A percentile compares a stretch with the other conserved stretches of the same genome.
Evolutionary conservation across 2,329 filamentous ascomycete species (phyloP).

Genomic region (Chrysoporthe puriensis): DNA sequence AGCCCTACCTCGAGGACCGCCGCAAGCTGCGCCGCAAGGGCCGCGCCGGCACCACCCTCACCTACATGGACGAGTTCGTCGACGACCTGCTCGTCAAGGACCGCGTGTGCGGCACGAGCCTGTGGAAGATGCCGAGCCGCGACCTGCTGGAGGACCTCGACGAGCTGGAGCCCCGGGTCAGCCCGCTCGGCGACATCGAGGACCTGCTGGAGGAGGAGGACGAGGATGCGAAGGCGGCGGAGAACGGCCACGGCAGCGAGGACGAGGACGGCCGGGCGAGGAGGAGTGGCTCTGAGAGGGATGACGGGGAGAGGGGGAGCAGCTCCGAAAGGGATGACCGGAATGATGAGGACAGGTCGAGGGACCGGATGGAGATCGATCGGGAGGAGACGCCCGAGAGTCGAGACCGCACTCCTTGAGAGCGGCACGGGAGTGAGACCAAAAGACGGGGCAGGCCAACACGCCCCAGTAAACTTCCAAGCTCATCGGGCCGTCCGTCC

Average conservation of each 20-base stretch:
- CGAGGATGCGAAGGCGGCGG: constrained; percentile 36
- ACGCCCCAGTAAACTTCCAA: not conserved
- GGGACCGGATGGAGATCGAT: constrained; percentile 48
- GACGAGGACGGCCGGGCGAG: not conserved
- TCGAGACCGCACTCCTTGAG: constrained; percentile 22
- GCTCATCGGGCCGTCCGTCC: not conserved
- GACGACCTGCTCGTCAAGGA: constrained; percentile 90
- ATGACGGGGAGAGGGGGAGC: constrained; percentile 24
- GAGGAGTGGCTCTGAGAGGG: constrained; percentile 28
- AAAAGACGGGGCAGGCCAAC: not conserved
- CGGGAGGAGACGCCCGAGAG: constrained; percentile 25
- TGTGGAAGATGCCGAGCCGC: constrained; percentile 88
- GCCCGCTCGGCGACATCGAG: constrained; percentile 80
- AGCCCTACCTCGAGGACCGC: constrained; percentile 80
- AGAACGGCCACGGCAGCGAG: constrained; percentile 37
- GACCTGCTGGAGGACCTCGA: constrained; percentile 87
- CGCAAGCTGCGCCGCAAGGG: constrained; percentile 81
- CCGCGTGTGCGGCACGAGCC: constrained; percentile 84
- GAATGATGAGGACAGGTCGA: constrained; percentile 31
- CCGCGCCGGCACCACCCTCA: constrained; percentile 74
- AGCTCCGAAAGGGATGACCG: constrained; percentile 30
- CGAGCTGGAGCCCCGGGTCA: constrained; percentile 80
- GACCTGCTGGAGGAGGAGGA: constrained; percentile 64
- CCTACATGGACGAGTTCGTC: constrained; percentile 88
- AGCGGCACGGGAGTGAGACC: not conserved